Percentiles rank a stretch among this genome's conserved stretches.
Conservation (phyloP, 1,139 yeast genomes). For the Yamadazyma oceani region DNA sequence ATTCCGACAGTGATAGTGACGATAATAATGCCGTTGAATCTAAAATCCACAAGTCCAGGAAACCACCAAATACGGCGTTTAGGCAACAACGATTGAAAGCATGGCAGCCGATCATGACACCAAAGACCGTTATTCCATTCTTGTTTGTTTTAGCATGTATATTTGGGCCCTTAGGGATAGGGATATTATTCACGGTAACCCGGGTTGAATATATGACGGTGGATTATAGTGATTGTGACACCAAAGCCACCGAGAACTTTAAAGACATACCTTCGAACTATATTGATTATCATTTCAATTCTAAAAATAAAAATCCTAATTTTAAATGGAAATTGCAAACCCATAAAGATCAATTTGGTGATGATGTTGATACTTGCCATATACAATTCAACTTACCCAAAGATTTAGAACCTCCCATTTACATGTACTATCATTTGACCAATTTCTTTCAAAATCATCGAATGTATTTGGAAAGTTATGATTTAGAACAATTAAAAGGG, state of each 20-base stretch:
- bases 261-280: conserved; percentile 51
- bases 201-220: conserved; percentile 59
- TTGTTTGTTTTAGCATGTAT: conserved; percentile 61
- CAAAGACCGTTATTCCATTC: conserved; percentile 72
- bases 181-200: conserved; percentile 57
- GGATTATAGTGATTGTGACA: conserved; percentile 59
- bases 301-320: conserved; percentile 35
- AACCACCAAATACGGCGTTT: conserved; percentile 78
- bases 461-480: conserved; percentile 71
- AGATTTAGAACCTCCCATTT: conserved; percentile 60
- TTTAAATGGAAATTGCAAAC: conserved; percentile 57
- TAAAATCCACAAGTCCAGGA: conserved; percentile 50
- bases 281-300: conserved; percentile 54
- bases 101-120: conserved; percentile 82
- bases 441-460: conserved; percentile 79
- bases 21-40: conserved; percentile 22
- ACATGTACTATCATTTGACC: conserved; percentile 66
- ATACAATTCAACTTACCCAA: conserved; percentile 60
- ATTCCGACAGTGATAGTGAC: conserved; percentile 30
- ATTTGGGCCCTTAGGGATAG: conserved; percentile 75
- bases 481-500: conserved; percentile 64
- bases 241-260: conserved; percentile 36
- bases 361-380: conserved; percentile 44
- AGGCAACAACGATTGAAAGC: conserved; percentile 73
- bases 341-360: conserved; percentile 34